phyloP scores from a whole-genome alignment of 768 basidiomycete species.

The Guyanaporus albipodus region DNA sequence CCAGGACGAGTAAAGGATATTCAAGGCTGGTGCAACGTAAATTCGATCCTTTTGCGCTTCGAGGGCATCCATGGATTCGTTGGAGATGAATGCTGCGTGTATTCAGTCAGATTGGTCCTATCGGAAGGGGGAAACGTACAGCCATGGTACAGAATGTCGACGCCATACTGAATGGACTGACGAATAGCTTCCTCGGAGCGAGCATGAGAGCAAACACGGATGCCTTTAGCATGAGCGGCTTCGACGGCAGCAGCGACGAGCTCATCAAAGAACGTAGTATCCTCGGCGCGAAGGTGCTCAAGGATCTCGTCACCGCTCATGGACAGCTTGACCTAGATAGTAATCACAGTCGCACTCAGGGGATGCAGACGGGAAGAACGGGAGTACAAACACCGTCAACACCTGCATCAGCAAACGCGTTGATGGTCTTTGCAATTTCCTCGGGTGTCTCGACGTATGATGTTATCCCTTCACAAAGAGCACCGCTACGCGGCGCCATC shows the following conservation, averaged over 20 bases:
- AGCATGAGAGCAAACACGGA: constrained; percentile 37
- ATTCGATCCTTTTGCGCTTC: constrained; percentile 34
- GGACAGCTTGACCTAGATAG: constrained; percentile 30
- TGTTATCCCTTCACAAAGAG: constrained; percentile 32
- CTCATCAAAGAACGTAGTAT: constrained; percentile 33
- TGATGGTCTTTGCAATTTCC: constrained; percentile 28
- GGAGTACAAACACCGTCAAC: constrained; percentile 18
- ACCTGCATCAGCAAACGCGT: constrained; percentile 23
- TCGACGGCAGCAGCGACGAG: constrained; percentile 34
- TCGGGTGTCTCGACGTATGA: constrained; percentile 27
- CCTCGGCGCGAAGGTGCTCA: constrained; percentile 32
- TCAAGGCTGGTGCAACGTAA: constrained; percentile 33
- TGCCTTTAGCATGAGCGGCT: constrained; percentile 33
- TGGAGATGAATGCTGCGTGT: constrained; percentile 32
- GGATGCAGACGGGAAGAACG: background rate
- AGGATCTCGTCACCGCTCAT: constrained; percentile 39
- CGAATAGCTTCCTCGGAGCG: constrained; percentile 32
- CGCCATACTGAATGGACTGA: constrained; percentile 35
- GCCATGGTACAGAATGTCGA: constrained; percentile 31
- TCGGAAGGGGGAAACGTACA: constrained; percentile 12
- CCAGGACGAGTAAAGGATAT: constrained; percentile 26
- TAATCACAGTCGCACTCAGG: background rate
- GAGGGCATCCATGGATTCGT: constrained; percentile 34
- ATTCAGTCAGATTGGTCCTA: constrained; percentile 5
- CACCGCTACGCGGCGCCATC: constrained; percentile 32